Conservation (phyloP, 1,284 basidiomycete species). For the Puccinia horiana region DNA sequence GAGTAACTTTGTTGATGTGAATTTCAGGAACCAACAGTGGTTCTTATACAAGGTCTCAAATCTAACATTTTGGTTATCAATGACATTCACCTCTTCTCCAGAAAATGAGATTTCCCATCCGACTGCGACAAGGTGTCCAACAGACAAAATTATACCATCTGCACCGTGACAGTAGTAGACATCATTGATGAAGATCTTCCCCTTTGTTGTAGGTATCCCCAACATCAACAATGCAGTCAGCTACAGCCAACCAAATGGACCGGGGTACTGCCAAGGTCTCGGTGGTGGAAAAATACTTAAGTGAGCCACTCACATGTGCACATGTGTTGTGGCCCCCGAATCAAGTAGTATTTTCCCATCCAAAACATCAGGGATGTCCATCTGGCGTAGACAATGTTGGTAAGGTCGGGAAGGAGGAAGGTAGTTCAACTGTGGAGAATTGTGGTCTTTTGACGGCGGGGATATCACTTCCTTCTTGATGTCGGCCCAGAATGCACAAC, state of each 20-base stretch:
- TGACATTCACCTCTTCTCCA: not conserved
- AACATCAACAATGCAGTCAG: not conserved
- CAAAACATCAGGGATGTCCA: not conserved
- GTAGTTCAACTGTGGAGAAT: not conserved
- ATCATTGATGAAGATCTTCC: not conserved
- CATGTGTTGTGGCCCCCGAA: conserved; percentile 7
- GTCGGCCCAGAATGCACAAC: not conserved
- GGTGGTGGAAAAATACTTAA: not conserved
- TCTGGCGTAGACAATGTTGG: not conserved
- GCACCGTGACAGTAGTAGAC: not conserved
- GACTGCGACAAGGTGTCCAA: not conserved
- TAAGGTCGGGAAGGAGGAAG: not conserved
- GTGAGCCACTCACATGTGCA: conserved; percentile 3
- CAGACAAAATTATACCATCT: not conserved
- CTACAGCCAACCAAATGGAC: not conserved
- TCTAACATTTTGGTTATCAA: not conserved
- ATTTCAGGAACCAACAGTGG: no score
- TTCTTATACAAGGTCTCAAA: no score
- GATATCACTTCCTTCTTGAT: not conserved
- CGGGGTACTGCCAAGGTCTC: not conserved
- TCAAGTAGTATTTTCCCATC: not conserved
- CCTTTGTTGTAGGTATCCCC: not conserved
- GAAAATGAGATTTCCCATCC: not conserved
- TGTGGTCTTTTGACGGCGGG: not conserved
- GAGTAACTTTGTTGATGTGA: not conserved